Conservation (phyloP, 768 basidiomycete species). For the Lactarius sp. region DNA sequence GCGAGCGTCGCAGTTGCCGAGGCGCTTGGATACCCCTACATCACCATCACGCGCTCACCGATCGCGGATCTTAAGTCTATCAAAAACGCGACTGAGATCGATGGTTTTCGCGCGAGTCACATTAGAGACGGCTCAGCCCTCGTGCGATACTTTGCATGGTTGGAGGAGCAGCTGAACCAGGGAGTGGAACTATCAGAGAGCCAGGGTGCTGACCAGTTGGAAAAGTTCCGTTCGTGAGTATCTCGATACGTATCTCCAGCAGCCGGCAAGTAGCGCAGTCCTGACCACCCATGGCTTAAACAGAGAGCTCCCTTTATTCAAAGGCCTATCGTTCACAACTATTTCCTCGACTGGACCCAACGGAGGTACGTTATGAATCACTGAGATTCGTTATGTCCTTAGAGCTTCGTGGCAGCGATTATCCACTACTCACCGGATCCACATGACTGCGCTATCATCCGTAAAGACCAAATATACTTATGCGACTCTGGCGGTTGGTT, state of each 20-base stretch:
- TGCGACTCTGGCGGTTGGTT: constrained; percentile 81
- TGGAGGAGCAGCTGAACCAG: constrained; percentile 72
- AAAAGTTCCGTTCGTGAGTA: constrained; percentile 74
- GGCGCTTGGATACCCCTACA: constrained; percentile 69
- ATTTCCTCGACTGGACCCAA: constrained; percentile 94
- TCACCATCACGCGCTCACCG: constrained; percentile 61
- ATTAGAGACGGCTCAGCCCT: constrained; percentile 88
- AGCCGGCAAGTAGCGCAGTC: neutral
- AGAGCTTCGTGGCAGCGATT: constrained; percentile 49
- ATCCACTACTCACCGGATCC: constrained; percentile 90
- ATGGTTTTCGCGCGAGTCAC: constrained; percentile 86
- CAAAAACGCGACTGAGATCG: constrained; percentile 76
- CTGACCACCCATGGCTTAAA: neutral
- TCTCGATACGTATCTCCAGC: neutral
- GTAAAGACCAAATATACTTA: constrained; percentile 69
- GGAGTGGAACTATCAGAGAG: constrained; percentile 68
- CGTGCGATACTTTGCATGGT: constrained; percentile 88
- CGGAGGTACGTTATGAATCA: constrained; percentile 53
- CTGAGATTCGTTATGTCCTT: neutral
- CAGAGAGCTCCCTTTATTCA: constrained; percentile 75
- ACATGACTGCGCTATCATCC: constrained; percentile 65
- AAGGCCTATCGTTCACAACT: constrained; percentile 84
- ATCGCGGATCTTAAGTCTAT: constrained; percentile 75
- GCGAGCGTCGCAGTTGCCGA: constrained; percentile 79
- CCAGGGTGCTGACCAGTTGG: constrained; percentile 72